Evolutionary conservation across 1,284 basidiomycete species (phyloP), one percentile per base, ranked within the genome.

Genomic region (Ustilago cynodontis): DNA sequence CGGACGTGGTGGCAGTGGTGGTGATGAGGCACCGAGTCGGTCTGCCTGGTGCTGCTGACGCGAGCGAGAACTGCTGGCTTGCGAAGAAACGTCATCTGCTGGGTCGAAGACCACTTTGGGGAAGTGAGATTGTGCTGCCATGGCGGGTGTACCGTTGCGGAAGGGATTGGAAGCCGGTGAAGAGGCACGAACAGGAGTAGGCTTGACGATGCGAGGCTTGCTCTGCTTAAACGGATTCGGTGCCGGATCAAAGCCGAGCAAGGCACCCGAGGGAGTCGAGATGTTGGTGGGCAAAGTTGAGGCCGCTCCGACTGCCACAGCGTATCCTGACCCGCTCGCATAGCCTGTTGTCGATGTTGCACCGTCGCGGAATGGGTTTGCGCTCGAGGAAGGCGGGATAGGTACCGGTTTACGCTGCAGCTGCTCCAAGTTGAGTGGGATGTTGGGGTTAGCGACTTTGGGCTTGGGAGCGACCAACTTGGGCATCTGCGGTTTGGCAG

Each of bases 161-260:
- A 73, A 79, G 16, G 77, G 74, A 45, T 79, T 77, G 20, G 77
- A 79, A 0, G 77, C 68, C 24, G 77, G 74, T 33, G 74, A 73
- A 18, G 77, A 77, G n/a, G 75, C 74, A n/a, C 77, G 77, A 16
- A 83, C 79, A 8, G 82, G 82, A 1, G 81, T 82, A 1, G 82
- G 82, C 54, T 73, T 73, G 59, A 83, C 81, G 26, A 82, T 65
- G n/a, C 82, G 71, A 1, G 82, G 82, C 57, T 82, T 81, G 65
- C 61, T 76, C 71, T 82, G 79, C 65, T 82, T 83, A 73, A 83
- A 82, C 24, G 81, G 79, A 20, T 82, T 81, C 7, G 79, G 78
- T 14, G 79, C 79, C 2, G 82, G 82, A 33, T 83, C 80, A 57
- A 83, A 83, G 41, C 82, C 82, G 14, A 72, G 68, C 26, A 83